These are phyloP conservation scores for Albatrellus sp. DNA, from an alignment of 1,284 basidiomycete species.

Conservation along the genomic window DNA sequence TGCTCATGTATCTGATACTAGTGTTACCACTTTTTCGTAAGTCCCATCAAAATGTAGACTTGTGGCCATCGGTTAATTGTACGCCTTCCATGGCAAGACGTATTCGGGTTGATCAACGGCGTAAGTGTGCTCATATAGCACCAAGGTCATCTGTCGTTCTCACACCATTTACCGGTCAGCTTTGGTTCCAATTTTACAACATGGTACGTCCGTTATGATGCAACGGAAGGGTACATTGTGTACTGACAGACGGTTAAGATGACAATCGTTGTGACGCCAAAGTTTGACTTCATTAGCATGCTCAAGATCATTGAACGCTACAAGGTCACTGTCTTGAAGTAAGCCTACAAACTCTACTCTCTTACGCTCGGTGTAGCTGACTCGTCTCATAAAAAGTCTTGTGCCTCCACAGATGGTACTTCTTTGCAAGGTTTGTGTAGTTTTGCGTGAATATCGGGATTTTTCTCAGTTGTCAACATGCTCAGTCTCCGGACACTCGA, in stretches of 20 bases:
- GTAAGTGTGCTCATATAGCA: conserved; percentile 23
- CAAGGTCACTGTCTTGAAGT: conserved; percentile 55
- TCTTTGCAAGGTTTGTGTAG: conserved; percentile 40
- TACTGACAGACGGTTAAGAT: too few relatives aligned
- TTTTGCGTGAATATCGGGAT: too few relatives aligned
- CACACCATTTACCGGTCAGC: too few relatives aligned
- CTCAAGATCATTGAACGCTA: conserved; percentile 57
- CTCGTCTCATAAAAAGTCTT: conserved; percentile 25
- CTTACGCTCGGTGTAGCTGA: not conserved
- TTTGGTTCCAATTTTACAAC: too few relatives aligned
- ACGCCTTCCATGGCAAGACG: conserved; percentile 35
- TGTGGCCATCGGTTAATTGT: not conserved
- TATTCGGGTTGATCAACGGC: conserved; percentile 59
- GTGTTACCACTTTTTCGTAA: conserved; percentile 24
- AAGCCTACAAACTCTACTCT: conserved; percentile 13
- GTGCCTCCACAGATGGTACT: conserved; percentile 56
- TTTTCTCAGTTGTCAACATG: conserved; percentile 1
- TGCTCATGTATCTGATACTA: conserved; percentile 4
- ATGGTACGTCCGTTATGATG: too few relatives aligned
- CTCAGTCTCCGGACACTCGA: conserved; percentile 16
- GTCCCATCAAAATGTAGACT: conserved; percentile 8
- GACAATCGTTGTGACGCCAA: conserved; percentile 54
- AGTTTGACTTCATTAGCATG: conserved; percentile 57
- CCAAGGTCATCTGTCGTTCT: too few relatives aligned
- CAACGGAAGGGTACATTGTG: too few relatives aligned